phyloP scores from a whole-genome alignment of 164 flowering plant genomes.

The Magnolia kwangsiensis region DNA sequence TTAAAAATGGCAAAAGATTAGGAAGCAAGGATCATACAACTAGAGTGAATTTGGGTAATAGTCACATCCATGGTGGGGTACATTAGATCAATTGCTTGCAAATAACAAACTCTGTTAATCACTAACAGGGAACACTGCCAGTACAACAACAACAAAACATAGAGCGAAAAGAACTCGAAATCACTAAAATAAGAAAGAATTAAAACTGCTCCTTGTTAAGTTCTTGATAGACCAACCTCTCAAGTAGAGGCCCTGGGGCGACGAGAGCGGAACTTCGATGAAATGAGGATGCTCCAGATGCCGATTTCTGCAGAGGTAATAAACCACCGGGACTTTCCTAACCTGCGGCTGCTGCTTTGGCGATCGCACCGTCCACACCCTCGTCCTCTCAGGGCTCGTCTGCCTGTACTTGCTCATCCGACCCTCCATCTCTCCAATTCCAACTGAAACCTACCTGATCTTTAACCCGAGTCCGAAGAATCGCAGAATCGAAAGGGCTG shows the following conservation, averaged over 20 bases:
- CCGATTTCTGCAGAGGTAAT: conserved; percentile 76
- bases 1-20: no score
- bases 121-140: no score
- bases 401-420: conserved; percentile 65
- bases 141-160: background rate
- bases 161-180: background rate
- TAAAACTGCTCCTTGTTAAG: background rate
- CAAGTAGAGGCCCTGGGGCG: conserved; percentile 73
- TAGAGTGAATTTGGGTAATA: no score
- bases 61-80: no score
- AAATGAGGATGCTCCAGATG: conserved; percentile 99
- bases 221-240: conserved; percentile 46
- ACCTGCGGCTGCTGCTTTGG: conserved; percentile 32
- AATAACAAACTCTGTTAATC: no score
- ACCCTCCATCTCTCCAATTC: conserved; percentile 46
- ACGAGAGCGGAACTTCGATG: conserved; percentile 80
- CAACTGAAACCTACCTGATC: background rate
- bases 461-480: background rate
- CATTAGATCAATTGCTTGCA: no score
- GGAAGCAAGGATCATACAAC: no score
- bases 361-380: conserved; percentile 75
- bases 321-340: conserved; percentile 76
- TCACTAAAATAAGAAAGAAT: background rate
- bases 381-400: conserved; percentile 81
- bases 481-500: no score